A percentile compares a stretch with the other conserved stretches of the same genome.
These are phyloP conservation scores for Aspergillus avenaceus DNA, from an alignment of 495 filamentous ascomycete genomes.

Conservation along the genomic window DNA sequence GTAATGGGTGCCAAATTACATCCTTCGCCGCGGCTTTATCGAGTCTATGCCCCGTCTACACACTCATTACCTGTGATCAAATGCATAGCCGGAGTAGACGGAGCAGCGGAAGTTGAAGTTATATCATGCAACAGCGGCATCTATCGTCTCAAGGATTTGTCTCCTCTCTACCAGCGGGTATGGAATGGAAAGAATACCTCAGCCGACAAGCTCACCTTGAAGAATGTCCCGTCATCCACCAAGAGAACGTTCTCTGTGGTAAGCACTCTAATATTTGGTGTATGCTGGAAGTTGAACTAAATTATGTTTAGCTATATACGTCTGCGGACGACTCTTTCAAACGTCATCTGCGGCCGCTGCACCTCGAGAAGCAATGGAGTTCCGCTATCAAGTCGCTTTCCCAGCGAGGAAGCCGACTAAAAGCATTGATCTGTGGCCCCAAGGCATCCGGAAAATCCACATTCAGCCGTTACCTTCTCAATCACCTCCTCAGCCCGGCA, in stretches of 20 bases:
- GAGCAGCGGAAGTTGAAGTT: slow-evolving; percentile 47
- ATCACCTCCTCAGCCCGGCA: slow-evolving; percentile 60
- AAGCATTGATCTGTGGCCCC: slow-evolving; percentile 66
- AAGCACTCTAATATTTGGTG: slow-evolving; percentile 11
- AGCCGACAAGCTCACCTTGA: slow-evolving; percentile 36
- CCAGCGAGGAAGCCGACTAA: slow-evolving; percentile 32
- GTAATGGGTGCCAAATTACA: slow-evolving; percentile 61
- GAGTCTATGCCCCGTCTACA: slow-evolving; percentile 69
- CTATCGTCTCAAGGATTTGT: slow-evolving; percentile 54
- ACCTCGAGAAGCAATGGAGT: slow-evolving; percentile 63
- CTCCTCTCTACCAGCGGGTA: slow-evolving; percentile 67
- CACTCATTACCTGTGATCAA: slow-evolving; percentile 73
- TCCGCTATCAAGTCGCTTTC: slow-evolving; percentile 37
- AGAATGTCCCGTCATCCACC: slow-evolving; percentile 15
- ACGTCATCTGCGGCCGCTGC: slow-evolving; percentile 54
- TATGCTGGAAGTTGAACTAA: background rate
- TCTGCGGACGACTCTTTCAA: slow-evolving; percentile 46
- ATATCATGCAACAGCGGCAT: slow-evolving; percentile 53
- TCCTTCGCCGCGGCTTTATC: slow-evolving; percentile 45
- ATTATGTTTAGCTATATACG: slow-evolving; percentile 34
- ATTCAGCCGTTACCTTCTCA: slow-evolving; percentile 70
- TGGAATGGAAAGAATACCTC: slow-evolving; percentile 57
- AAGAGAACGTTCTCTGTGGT: slow-evolving; percentile 43
- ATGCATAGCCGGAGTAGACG: slow-evolving; percentile 43
- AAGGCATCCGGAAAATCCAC: slow-evolving; percentile 87